phyloP scores from a whole-genome alignment of 176 grass and related monocot genomes.

The Neostapfia colusana region DNA sequence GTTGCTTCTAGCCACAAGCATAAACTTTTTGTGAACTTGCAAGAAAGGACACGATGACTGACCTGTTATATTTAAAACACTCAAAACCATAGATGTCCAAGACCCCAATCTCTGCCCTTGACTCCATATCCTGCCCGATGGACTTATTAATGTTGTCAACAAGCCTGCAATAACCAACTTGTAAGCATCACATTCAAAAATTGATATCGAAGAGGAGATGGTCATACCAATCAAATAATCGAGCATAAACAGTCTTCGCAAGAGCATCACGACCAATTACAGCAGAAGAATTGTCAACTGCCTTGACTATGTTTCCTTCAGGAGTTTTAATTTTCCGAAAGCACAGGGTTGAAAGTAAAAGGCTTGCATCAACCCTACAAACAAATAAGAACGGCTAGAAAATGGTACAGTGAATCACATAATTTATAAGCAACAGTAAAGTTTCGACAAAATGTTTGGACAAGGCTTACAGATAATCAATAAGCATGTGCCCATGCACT shows the following conservation, averaged over 20 bases:
- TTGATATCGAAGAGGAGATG: conserved; percentile 5
- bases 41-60: conserved; percentile 21
- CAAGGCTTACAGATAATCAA: neutral
- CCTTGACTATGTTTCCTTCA: conserved; percentile 83
- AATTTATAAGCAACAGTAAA: neutral
- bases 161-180: conserved; percentile 63
- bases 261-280: conserved; percentile 64
- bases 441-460: neutral
- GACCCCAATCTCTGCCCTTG: conserved; percentile 70
- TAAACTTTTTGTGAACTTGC: conserved; percentile 12
- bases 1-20: neutral
- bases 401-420: conserved; percentile 14
- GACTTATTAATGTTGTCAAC: conserved; percentile 95
- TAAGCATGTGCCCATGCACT: neutral
- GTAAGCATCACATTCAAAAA: conserved; percentile 23
- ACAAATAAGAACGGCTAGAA: conserved; percentile 26
- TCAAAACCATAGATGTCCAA: conserved; percentile 96
- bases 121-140: conserved; percentile 70
- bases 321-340: conserved; percentile 79
- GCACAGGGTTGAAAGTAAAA: conserved; percentile 70
- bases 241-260: conserved; percentile 84
- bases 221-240: conserved; percentile 77
- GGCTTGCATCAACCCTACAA: conserved; percentile 64
- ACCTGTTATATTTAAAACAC: conserved; percentile 92
- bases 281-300: conserved; percentile 72